Conservation (phyloP, 2,329 filamentous ascomycete species). For the Remersonia thermophila region DNA sequence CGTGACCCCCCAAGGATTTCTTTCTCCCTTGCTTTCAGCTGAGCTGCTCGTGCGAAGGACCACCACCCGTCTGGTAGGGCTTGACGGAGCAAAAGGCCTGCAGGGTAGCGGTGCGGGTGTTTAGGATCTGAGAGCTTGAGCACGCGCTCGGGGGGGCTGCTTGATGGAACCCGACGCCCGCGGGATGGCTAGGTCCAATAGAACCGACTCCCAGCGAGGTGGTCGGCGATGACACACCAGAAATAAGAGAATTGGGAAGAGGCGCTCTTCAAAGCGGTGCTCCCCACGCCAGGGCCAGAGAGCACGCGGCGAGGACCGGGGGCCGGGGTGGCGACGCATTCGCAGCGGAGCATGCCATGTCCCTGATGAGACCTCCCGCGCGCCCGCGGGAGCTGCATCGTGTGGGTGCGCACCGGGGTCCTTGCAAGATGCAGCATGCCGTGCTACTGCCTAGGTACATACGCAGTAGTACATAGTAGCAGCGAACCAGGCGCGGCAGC, state of each 20-base stretch:
- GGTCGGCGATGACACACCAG: constrained; percentile 15
- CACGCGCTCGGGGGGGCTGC: constrained; percentile 4
- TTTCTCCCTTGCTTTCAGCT: constrained; percentile 2
- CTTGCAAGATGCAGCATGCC: neutral
- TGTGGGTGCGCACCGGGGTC: neutral
- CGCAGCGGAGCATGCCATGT: too few relatives aligned
- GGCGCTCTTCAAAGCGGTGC: neutral
- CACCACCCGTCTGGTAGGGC: too few relatives aligned
- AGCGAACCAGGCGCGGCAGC: too few relatives aligned
- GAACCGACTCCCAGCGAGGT: constrained; percentile 5
- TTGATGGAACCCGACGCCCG: constrained; percentile 1
- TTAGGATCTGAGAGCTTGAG: constrained; percentile 4
- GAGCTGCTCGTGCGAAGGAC: neutral
- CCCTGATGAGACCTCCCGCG: too few relatives aligned
- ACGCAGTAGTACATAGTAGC: neutral
- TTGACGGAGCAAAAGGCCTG: neutral
- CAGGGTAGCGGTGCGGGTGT: constrained; percentile 3
- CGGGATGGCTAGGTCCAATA: constrained; percentile 8
- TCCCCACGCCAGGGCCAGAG: constrained; percentile 3
- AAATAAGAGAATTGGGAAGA: constrained; percentile 6
- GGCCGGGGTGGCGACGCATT: constrained; percentile 3
- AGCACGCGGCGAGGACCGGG: constrained; percentile 9
- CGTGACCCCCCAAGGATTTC: constrained; percentile 2
- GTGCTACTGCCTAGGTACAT: too few relatives aligned
- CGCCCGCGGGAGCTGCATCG: too few relatives aligned